Base-by-base conservation (phyloP, 2,329 filamentous ascomycete genomes). In the Aspergillus carbonarius region DNA sequence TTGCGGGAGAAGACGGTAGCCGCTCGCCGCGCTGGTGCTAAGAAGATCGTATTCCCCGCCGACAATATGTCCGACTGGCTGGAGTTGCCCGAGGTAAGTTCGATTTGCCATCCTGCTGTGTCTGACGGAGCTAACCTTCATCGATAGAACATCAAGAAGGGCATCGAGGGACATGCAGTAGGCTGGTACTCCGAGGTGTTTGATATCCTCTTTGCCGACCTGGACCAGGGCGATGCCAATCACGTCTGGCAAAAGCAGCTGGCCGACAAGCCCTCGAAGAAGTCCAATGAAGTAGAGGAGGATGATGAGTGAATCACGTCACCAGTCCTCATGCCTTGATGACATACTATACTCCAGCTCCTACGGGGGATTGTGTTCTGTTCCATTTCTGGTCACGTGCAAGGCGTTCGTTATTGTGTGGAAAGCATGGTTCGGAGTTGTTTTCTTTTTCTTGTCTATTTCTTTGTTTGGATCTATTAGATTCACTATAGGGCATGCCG, bases 21-120 rank as follows among this genome's bases (percentile, higher is more conserved):
- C 30, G 96, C 95, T 58, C 85, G 93, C 70, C 84, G 95, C 63
- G 95, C 95, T 20, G 95, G 96, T 55, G 96, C 92, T 70, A 95
- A 89, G 76, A 96, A 87, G 76, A 88, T 99, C 68, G 88, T 99
- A 63, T 99, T 99, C 83, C 95, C 95, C 25, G 86, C 88, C 66
- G 96, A 99, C 78, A 97, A 97, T 77, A 87, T 90, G 83, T 95
- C 91, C 57, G 95, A 99, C 81, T 99, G 95, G 96, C 81, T 97
- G 53, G 95, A 99, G 77, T 82, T 99, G 67, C 95, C 96, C 55
- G 89, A 97, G 83, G 95, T 97, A 85, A 76, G 91, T 83, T 48
- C 56, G 30, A 40, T 39, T 51, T 39, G 18, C 44, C 27, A 39
- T 17, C 39, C 32, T 54, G 52, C 20, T 34, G 54, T 52, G 56